These are phyloP conservation scores for Pholiota conissans DNA, from an alignment of 768 basidiomycete genomes.

Conservation along the genomic window DNA sequence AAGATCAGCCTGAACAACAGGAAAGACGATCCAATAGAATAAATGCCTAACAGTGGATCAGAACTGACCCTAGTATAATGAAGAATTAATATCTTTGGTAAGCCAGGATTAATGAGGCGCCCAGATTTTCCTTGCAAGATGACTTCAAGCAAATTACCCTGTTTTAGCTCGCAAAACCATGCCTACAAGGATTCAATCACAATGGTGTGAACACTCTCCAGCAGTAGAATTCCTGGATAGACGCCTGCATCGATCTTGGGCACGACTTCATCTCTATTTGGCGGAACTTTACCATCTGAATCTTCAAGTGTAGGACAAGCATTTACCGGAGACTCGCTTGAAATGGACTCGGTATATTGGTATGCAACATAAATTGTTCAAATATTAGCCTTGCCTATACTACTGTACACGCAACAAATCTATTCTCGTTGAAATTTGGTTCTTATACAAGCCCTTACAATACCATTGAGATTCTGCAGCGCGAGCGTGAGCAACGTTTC, in stretches of 20 bases:
- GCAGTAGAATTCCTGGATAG: constrained; percentile 13
- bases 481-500: too few species aligned
- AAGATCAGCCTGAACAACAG: constrained; percentile 27
- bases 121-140: constrained; percentile 22
- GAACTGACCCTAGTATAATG: background rate
- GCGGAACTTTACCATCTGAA: background rate
- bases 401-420: too few species aligned
- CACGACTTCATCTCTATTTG: constrained; percentile 13
- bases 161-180: constrained; percentile 24
- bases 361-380: too few species aligned
- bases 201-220: constrained; percentile 30
- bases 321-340: constrained; percentile 16
- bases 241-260: constrained; percentile 20
- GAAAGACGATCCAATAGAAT: constrained; percentile 34
- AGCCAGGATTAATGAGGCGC: constrained; percentile 18
- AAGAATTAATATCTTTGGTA: constrained; percentile 15
- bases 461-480: too few species aligned
- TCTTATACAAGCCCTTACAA: too few species aligned
- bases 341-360: too few species aligned
- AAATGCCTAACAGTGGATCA: too few species aligned
- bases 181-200: constrained; percentile 30
- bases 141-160: constrained; percentile 17
- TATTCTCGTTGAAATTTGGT: too few species aligned
- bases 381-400: too few species aligned
- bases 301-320: too few species aligned